Percentiles rank a stretch among this genome's conserved stretches.
phyloP scores from a whole-genome alignment of 2,329 filamentous ascomycete genomes.

The Xylaria sp. region DNA sequence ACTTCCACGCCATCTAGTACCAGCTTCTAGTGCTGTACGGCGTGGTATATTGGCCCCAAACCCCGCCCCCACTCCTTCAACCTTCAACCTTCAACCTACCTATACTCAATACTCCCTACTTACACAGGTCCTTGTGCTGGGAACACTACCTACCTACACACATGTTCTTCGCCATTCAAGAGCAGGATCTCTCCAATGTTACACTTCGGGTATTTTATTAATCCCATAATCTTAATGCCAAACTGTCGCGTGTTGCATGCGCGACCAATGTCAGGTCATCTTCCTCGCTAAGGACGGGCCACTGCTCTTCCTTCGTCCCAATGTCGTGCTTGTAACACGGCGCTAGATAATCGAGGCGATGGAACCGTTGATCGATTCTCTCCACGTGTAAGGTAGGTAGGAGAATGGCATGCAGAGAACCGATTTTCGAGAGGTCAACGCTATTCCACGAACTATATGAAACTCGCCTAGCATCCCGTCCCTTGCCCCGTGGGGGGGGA shows the following conservation, averaged over 20 bases:
- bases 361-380: neutral
- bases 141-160: neutral
- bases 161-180: neutral
- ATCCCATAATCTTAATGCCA: conserved; percentile 9
- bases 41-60: neutral
- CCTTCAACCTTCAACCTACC: neutral
- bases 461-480: conserved; percentile 14
- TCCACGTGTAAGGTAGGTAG: conserved; percentile 6
- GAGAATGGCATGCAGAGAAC: neutral
- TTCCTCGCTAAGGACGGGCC: conserved; percentile 6
- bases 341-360: conserved; percentile 18
- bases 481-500: conserved; percentile 10
- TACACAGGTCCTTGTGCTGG: neutral
- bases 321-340: conserved; percentile 20
- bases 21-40: neutral
- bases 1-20: no score
- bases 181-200: conserved; percentile 4
- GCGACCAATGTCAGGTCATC: conserved; percentile 20
- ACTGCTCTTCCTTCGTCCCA: conserved; percentile 2
- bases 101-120: neutral
- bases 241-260: conserved; percentile 12
- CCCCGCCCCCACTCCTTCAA: neutral
- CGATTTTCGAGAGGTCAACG: conserved; percentile 1
- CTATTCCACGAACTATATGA: conserved; percentile 16
- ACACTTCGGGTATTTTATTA: neutral